Evolutionary conservation across 768 basidiomycete species (phyloP).

Genomic region (Lactifluus echinatus): DNA sequence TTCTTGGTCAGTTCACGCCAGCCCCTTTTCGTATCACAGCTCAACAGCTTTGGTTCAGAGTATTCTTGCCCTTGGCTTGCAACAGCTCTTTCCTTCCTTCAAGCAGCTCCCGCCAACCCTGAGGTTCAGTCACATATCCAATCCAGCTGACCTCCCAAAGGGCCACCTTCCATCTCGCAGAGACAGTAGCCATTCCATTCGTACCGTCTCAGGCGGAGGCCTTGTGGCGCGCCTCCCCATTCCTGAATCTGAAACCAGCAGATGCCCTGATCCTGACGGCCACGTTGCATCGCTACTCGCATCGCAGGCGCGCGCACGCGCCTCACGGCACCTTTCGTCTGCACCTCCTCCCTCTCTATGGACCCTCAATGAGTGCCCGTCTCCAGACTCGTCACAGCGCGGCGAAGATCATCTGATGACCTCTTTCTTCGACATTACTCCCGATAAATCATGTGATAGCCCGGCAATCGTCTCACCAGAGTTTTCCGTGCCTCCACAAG

Average conservation of each 20-base stretch:
- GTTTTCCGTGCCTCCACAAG: neutral
- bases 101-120: slow-evolving; percentile 1
- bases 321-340: neutral
- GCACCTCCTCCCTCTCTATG: slow-evolving; percentile 2
- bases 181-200: no score
- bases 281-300: neutral
- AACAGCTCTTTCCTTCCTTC: slow-evolving; percentile 7
- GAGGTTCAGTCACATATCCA: neutral
- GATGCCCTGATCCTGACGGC: neutral
- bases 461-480: neutral
- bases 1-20: slow-evolving; percentile 1
- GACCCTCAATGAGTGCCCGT: slow-evolving; percentile 8
- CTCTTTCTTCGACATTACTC: neutral
- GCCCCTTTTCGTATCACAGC: neutral
- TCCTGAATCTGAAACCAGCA: no score
- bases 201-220: no score
- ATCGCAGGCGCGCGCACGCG: slow-evolving; percentile 8
- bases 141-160: neutral
- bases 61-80: slow-evolving; percentile 9
- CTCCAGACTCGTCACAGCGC: neutral
- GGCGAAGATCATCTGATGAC: neutral
- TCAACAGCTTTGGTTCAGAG: slow-evolving; percentile 6
- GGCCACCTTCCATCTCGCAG: no score
- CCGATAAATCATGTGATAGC: neutral
- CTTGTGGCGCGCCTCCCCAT: no score